Percentiles rank a stretch among this genome's conserved stretches.
phyloP scores from a whole-genome alignment of 257 asterid genomes.

The Fraxinus americana region DNA sequence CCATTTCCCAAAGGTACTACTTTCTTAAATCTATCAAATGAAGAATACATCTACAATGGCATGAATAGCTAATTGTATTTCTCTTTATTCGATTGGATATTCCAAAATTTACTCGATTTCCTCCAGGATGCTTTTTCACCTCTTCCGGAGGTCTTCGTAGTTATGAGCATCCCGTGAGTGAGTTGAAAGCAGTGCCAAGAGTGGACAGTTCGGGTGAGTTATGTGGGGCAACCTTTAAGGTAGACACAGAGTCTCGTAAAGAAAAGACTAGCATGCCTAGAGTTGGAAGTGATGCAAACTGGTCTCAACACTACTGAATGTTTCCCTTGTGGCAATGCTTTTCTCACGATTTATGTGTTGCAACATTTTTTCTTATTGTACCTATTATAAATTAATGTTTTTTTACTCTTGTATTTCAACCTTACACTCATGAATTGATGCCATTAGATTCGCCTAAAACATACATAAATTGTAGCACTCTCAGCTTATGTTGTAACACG shows the following conservation, averaged over 20 bases:
- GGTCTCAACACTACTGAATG: conserved; percentile 76
- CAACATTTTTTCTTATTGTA: conserved; percentile 18
- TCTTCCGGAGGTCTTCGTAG: conserved; percentile 14
- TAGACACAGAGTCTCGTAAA: conserved; percentile 26
- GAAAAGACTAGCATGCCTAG: conserved; percentile 23
- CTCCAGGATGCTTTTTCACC: conserved; percentile 23
- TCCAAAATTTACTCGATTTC: neutral
- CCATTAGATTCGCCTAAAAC: neutral
- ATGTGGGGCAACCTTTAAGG: conserved; percentile 26
- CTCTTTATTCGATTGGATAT: neutral
- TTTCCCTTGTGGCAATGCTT: conserved; percentile 21
- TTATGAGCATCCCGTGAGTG: conserved; percentile 17
- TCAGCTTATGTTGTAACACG: neutral
- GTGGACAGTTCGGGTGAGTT: conserved; percentile 26
- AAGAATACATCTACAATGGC: neutral
- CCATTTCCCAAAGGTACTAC: conserved; percentile 87
- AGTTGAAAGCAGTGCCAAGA: conserved; percentile 25
- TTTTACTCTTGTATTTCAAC: neutral
- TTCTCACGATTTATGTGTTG: conserved; percentile 33
- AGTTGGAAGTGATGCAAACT: conserved; percentile 22
- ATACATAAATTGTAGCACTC: neutral
- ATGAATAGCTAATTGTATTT: neutral
- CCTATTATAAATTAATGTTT: conserved; percentile 16
- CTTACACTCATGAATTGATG: neutral
- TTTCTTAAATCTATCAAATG: neutral